Conservation (phyloP, 768 basidiomycete species). For the Pisolithus sp. region DNA sequence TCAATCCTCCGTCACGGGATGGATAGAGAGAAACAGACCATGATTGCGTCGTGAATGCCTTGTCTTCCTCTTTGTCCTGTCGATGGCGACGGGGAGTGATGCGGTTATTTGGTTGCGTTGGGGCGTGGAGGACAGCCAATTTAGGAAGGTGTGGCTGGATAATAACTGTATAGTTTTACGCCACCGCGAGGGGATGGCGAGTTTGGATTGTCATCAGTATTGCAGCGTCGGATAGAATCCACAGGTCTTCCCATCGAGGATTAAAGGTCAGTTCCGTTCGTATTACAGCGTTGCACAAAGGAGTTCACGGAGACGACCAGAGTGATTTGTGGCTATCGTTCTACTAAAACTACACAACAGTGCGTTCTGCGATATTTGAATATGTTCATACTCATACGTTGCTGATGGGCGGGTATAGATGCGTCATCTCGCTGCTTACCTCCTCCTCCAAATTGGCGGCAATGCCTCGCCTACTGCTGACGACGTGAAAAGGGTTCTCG, state of each 20-base stretch:
- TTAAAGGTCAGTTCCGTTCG: slow-evolving; percentile 50
- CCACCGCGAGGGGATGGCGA: slow-evolving; percentile 6
- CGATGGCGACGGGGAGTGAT: slow-evolving; percentile 11
- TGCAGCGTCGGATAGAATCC: slow-evolving; percentile 73
- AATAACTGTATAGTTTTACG: slow-evolving; percentile 57
- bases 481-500: slow-evolving; percentile 86
- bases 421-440: slow-evolving; percentile 93
- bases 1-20: neutral
- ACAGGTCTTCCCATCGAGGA: slow-evolving; percentile 88
- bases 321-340: slow-evolving; percentile 90
- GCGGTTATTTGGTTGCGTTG: slow-evolving; percentile 15
- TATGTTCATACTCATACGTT: neutral
- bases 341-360: slow-evolving; percentile 36
- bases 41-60: slow-evolving; percentile 24
- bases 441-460: slow-evolving; percentile 93
- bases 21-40: slow-evolving; percentile 20
- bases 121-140: slow-evolving; percentile 9
- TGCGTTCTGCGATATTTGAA: slow-evolving; percentile 28
- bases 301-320: slow-evolving; percentile 12
- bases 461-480: slow-evolving; percentile 79
- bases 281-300: neutral
- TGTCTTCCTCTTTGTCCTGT: slow-evolving; percentile 16
- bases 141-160: slow-evolving; percentile 42
- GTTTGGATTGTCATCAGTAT: slow-evolving; percentile 23
- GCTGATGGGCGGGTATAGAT: slow-evolving; percentile 40